phyloP scores from a whole-genome alignment of 768 basidiomycete genomes.

The Omphalotus guepiniiformis region DNA sequence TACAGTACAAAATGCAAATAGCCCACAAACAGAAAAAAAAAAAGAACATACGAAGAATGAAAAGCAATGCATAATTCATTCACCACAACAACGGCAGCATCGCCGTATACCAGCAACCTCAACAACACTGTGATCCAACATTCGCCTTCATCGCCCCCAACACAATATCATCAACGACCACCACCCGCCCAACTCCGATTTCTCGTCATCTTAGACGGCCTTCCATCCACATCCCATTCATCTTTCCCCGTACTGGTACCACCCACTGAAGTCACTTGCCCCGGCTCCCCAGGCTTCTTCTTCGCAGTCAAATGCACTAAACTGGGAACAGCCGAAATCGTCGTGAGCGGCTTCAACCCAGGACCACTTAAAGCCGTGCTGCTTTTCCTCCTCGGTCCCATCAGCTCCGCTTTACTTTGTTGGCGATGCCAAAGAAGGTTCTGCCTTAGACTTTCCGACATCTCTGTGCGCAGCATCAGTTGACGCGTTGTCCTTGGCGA shows the following conservation, averaged over 20 bases:
- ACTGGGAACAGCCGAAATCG: background rate
- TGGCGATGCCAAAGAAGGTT: constrained; percentile 64
- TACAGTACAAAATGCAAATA: constrained; percentile 1
- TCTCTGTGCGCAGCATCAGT: constrained; percentile 63
- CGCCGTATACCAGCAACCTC: too few species aligned
- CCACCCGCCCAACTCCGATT: constrained; percentile 9
- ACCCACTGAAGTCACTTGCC: background rate
- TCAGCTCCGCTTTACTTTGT: constrained; percentile 23
- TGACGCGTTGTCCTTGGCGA: constrained; percentile 64
- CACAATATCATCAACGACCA: background rate
- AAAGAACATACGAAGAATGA: background rate
- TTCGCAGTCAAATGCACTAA: constrained; percentile 6
- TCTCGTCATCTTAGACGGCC: background rate
- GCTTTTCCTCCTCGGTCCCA: constrained; percentile 9
- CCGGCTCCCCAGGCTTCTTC: background rate
- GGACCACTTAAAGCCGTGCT: constrained; percentile 7
- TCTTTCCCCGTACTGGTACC: background rate
- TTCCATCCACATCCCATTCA: background rate
- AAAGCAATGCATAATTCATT: too few species aligned
- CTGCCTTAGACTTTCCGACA: constrained; percentile 59
- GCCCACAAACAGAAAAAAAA: background rate
- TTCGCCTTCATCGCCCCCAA: too few species aligned
- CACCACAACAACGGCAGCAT: too few species aligned
- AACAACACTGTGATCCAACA: too few species aligned
- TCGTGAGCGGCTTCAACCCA: constrained; percentile 2